These are phyloP conservation scores for Lasiodiplodia sp. DNA, from an alignment of 2,329 filamentous ascomycete genomes.

Conservation along the genomic window DNA sequence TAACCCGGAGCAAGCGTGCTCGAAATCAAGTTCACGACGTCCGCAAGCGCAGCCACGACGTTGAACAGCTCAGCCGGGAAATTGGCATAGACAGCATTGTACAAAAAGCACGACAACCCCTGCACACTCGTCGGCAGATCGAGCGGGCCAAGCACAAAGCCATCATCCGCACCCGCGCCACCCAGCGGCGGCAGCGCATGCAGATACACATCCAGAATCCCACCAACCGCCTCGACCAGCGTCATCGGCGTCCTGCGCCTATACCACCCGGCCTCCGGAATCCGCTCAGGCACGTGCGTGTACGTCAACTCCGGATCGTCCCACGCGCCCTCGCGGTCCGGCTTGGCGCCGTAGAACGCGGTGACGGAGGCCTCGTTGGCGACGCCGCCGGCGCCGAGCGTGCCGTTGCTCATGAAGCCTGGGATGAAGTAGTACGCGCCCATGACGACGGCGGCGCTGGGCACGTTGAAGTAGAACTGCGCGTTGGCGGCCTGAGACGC, in stretches of 20 bases:
- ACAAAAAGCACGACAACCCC: conserved; percentile 35
- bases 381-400: conserved; percentile 36
- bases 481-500: conserved; percentile 34
- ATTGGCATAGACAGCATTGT: conserved; percentile 36
- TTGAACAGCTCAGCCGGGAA: conserved; percentile 35
- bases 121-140: conserved; percentile 32
- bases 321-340: conserved; percentile 29
- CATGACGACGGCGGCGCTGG: conserved; percentile 34
- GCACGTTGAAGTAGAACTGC: conserved; percentile 34
- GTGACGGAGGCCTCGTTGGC: conserved; percentile 38
- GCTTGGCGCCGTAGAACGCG: conserved; percentile 38
- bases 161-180: conserved; percentile 34
- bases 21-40: conserved; percentile 32
- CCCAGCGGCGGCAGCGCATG: conserved; percentile 33
- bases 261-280: conserved; percentile 37
- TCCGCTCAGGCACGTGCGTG: conserved; percentile 36
- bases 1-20: conserved; percentile 33
- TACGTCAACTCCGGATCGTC: conserved; percentile 33
- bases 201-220: conserved; percentile 36
- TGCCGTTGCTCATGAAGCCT: conserved; percentile 37
- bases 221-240: conserved; percentile 33
- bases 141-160: conserved; percentile 33
- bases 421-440: conserved; percentile 38
- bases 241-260: conserved; percentile 37
- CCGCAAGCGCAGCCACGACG: conserved; percentile 28